phyloP scores from a whole-genome alignment of 2,329 filamentous ascomycete genomes.

The Daldinia sp. region DNA sequence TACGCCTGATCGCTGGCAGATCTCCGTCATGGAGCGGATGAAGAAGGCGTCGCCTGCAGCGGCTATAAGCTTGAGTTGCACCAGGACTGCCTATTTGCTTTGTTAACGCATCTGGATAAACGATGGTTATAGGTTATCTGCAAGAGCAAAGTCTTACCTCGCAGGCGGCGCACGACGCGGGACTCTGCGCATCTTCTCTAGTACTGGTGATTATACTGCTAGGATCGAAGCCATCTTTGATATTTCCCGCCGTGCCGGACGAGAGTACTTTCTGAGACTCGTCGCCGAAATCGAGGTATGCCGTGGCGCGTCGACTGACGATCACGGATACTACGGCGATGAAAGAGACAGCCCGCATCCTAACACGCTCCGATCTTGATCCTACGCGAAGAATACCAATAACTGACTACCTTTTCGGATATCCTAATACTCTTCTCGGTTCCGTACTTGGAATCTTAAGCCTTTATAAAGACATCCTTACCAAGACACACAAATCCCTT shows the following conservation, averaged over 20 bases:
- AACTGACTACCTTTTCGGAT: no score
- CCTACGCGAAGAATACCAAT: neutral
- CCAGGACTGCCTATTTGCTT: slow-evolving; percentile 33
- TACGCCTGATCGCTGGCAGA: slow-evolving; percentile 42
- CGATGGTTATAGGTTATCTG: neutral
- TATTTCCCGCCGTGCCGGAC: neutral
- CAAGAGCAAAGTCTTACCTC: slow-evolving; percentile 41
- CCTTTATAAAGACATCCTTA: neutral
- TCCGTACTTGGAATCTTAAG: neutral
- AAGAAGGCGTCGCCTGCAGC: slow-evolving; percentile 41
- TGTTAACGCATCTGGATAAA: slow-evolving; percentile 2
- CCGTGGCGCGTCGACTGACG: neutral
- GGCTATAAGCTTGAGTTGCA: slow-evolving; percentile 40
- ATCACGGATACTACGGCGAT: neutral
- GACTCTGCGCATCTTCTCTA: slow-evolving; percentile 33
- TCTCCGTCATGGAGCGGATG: slow-evolving; percentile 33
- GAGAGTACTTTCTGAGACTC: slow-evolving; percentile 22
- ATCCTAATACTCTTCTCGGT: no score
- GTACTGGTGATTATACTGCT: slow-evolving; percentile 6
- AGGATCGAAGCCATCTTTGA: neutral
- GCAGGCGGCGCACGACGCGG: slow-evolving; percentile 42
- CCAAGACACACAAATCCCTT: no score
- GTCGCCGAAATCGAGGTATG: neutral
- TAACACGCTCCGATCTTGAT: neutral
- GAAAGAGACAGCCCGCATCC: slow-evolving; percentile 22